Evolutionary conservation across 2,329 filamentous ascomycete species (phyloP).

Genomic region (Emericellopsis cladophorae): DNA sequence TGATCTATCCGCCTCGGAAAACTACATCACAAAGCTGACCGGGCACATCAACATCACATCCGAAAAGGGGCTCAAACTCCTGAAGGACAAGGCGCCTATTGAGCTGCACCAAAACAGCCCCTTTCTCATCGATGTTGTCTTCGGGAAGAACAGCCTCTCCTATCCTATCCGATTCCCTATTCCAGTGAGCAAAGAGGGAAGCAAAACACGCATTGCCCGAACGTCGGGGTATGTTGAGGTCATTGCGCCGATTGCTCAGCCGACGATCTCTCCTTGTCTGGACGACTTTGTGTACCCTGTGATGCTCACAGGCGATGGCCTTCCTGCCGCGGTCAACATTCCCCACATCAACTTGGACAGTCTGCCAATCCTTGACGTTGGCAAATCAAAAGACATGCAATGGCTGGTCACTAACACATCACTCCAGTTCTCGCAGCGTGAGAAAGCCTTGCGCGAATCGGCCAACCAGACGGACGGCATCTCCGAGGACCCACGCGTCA

Average conservation of each 20-base stretch:
- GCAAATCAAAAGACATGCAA: conserved; percentile 15
- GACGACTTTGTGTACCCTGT: conserved; percentile 23
- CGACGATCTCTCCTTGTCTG: conserved; percentile 10
- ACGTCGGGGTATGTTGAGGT: conserved; percentile 31
- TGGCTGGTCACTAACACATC: conserved; percentile 27
- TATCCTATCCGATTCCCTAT: conserved; percentile 24
- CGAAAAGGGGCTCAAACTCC: conserved; percentile 18
- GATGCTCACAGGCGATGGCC: conserved; percentile 9
- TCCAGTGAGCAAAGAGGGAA: conserved; percentile 20
- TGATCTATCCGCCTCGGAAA: conserved; percentile 14
- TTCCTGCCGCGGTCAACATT: conserved; percentile 24
- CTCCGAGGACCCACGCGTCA: conserved; percentile 19
- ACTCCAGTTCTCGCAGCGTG: conserved; percentile 26
- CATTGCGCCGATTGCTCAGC: conserved; percentile 18
- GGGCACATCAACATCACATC: conserved; percentile 25
- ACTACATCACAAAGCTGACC: conserved; percentile 20
- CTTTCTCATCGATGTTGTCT: conserved; percentile 25
- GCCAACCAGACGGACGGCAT: conserved; percentile 9
- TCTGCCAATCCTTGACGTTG: conserved; percentile 27
- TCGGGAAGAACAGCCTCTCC: conserved; percentile 17
- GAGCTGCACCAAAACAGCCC: conserved; percentile 22
- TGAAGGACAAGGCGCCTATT: conserved; percentile 23
- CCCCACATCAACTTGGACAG: conserved; percentile 29
- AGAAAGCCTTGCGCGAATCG: conserved; percentile 21
- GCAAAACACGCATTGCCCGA: conserved; percentile 27